Percentiles rank a stretch among this genome's conserved stretches.
Evolutionary conservation across 768 basidiomycete genomes (phyloP).

Genomic region (Kwoniella dejecticola): DNA sequence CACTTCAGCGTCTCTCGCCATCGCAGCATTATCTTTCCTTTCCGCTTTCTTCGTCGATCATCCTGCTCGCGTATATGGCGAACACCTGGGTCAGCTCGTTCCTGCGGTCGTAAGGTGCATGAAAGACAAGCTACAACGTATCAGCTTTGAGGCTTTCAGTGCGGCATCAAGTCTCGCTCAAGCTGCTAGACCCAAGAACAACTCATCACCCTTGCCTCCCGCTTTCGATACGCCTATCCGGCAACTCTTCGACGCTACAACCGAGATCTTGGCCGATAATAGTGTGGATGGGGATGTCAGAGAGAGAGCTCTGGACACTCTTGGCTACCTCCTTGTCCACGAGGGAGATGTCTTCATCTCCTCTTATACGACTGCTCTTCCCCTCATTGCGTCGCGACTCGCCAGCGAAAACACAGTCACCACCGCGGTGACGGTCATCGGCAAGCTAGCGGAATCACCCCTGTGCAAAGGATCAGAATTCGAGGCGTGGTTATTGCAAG

Average conservation of each 20-base stretch:
- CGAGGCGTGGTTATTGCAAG: slow-evolving; percentile 72
- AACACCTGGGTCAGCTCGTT: slow-evolving; percentile 68
- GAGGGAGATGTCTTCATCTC: slow-evolving; percentile 71
- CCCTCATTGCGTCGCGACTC: slow-evolving; percentile 49
- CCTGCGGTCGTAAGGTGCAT: slow-evolving; percentile 74
- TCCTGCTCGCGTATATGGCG: slow-evolving; percentile 63
- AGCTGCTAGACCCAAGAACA: slow-evolving; percentile 60
- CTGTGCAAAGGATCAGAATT: slow-evolving; percentile 46
- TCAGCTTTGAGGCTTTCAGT: slow-evolving; percentile 83
- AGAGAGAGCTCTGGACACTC: slow-evolving; percentile 73
- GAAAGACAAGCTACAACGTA: slow-evolving; percentile 80
- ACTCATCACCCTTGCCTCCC: slow-evolving; percentile 36
- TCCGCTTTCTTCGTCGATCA: slow-evolving; percentile 77
- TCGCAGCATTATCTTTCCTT: slow-evolving; percentile 82
- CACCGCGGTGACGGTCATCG: slow-evolving; percentile 70
- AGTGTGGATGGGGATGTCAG: slow-evolving; percentile 93
- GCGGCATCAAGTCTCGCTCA: slow-evolving; percentile 81
- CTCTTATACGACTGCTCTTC: slow-evolving; percentile 42
- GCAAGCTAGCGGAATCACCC: slow-evolving; percentile 67
- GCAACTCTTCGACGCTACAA: slow-evolving; percentile 72
- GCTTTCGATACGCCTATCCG: slow-evolving; percentile 58
- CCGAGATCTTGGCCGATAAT: slow-evolving; percentile 68
- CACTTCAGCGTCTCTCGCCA: slow-evolving; percentile 76
- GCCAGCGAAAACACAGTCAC: slow-evolving; percentile 56
- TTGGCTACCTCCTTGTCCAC: slow-evolving; percentile 84